Percentiles rank a stretch among this genome's conserved stretches.
Conservation (phyloP, 208 protist species). For the Lotmaria passim region DNA sequence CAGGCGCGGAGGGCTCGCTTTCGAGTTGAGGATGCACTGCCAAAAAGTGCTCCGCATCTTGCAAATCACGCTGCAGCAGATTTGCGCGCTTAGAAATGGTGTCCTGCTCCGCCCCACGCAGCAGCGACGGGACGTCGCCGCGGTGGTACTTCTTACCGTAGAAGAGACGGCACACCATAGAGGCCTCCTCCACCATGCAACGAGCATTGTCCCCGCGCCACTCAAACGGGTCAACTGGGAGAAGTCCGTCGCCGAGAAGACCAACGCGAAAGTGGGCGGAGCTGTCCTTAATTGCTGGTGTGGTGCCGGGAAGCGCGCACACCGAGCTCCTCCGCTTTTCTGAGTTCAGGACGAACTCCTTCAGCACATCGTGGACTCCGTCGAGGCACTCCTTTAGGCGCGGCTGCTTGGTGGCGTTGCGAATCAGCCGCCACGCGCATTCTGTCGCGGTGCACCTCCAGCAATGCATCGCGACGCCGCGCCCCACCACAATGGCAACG, state of each 20-base stretch:
- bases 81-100: constrained; percentile 69
- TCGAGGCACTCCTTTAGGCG: constrained; percentile 21
- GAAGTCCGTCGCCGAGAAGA: constrained; percentile 71
- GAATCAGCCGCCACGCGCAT: constrained; percentile 58
- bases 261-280: constrained; percentile 48
- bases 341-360: constrained; percentile 27
- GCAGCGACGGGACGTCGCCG: constrained; percentile 62
- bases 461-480: constrained; percentile 62
- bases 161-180: constrained; percentile 65
- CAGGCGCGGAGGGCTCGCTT: constrained; percentile 25
- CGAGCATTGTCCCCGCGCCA: constrained; percentile 80
- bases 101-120: constrained; percentile 75
- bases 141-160: constrained; percentile 89
- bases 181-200: constrained; percentile 75
- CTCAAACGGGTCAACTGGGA: constrained; percentile 87
- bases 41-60: constrained; percentile 81
- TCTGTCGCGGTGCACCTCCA: constrained; percentile 42
- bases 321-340: constrained; percentile 36
- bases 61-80: constrained; percentile 65
- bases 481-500: constrained; percentile 65
- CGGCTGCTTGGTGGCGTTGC: constrained; percentile 18
- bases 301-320: constrained; percentile 61
- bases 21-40: constrained; percentile 48
- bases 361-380: constrained; percentile 25
- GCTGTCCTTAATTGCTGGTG: constrained; percentile 68